Evolutionary conservation across 139 green algal genomes (phyloP).

Genomic region (Asterochloris sp.): DNA sequence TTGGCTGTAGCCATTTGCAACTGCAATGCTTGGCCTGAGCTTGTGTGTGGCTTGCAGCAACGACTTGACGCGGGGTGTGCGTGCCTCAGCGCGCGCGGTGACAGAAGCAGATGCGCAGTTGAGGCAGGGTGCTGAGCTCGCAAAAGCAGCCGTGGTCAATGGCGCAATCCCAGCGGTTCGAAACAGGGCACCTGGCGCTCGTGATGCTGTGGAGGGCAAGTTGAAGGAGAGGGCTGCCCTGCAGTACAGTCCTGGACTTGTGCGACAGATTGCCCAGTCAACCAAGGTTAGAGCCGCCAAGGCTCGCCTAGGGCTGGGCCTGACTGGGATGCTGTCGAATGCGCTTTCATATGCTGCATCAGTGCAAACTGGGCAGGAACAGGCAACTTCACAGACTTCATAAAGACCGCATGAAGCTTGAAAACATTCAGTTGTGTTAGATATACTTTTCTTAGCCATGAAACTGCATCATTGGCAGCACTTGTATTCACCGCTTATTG

Average conservation of each 20-base stretch:
- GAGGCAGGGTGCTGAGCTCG: neutral
- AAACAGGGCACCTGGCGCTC: neutral
- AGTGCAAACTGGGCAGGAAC: neutral
- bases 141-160: neutral
- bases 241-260: neutral
- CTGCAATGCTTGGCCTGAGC: neutral
- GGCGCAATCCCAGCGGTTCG: neutral
- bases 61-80: conserved; percentile 5
- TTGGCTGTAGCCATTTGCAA: neutral
- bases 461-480: neutral
- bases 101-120: conserved; percentile 6
- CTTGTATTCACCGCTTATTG: conserved; percentile 39
- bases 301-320: neutral
- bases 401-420: neutral
- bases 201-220: conserved; percentile 3
- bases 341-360: neutral
- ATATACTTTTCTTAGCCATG: too few species aligned
- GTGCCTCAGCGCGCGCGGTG: conserved; percentile 6
- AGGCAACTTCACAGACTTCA: neutral
- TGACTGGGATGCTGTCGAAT: neutral
- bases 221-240: neutral
- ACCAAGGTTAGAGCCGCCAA: neutral
- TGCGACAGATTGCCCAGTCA: neutral
- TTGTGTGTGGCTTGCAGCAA: conserved; percentile 1
- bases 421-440: neutral